Evolutionary conservation across 768 basidiomycete genomes (phyloP).

Genomic region (Lactifluus hygrophoroides): DNA sequence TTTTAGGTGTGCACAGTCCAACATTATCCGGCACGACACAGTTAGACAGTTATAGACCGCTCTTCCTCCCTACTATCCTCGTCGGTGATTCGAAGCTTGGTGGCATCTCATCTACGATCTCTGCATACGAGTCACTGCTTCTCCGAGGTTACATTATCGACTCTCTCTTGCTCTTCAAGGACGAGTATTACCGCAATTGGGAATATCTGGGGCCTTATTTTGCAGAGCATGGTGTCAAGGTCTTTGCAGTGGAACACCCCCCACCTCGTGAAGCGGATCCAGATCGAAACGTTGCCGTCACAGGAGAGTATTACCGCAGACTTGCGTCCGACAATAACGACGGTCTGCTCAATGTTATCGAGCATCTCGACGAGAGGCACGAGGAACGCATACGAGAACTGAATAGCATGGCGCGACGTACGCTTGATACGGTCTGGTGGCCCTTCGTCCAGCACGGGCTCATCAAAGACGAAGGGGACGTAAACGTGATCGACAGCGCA

Average conservation of each 20-base stretch:
- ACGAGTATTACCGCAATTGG: constrained; percentile 80
- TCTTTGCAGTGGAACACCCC: constrained; percentile 48
- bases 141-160: constrained; percentile 89
- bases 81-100: constrained; percentile 86
- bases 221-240: constrained; percentile 53
- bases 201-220: constrained; percentile 80
- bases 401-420: constrained; percentile 67
- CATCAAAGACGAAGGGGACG: constrained; percentile 56
- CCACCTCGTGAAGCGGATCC: constrained; percentile 41
- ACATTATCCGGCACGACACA: constrained; percentile 77
- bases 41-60: constrained; percentile 73
- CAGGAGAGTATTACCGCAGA: constrained; percentile 65
- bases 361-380: constrained; percentile 59
- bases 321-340: constrained; percentile 32
- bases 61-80: constrained; percentile 82
- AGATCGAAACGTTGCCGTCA: constrained; percentile 39
- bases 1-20: constrained; percentile 84
- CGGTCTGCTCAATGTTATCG: constrained; percentile 40
- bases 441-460: constrained; percentile 91
- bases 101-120: constrained; percentile 88
- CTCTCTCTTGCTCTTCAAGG: constrained; percentile 73
- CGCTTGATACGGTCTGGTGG: constrained; percentile 86
- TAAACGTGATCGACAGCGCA: constrained; percentile 90
- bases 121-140: constrained; percentile 84
- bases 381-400: constrained; percentile 58